Conservation (phyloP, 2,329 filamentous ascomycete species). For the Nemania sp. region DNA sequence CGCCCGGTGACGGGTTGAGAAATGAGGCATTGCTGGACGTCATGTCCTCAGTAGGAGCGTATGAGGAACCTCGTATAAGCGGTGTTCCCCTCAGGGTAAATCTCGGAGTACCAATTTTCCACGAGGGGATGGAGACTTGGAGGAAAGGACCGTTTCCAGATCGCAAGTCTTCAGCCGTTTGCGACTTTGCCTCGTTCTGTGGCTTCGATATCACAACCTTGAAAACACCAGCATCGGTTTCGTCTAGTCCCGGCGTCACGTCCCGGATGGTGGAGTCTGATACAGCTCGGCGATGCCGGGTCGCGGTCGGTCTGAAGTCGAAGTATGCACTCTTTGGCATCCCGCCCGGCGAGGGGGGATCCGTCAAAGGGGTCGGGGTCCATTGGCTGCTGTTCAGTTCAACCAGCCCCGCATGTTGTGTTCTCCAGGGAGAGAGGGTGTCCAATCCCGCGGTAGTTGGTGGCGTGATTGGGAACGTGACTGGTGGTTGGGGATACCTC, state of each 20-base stretch:
- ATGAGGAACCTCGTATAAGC: slow-evolving; percentile 79
- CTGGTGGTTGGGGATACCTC: slow-evolving; percentile 63
- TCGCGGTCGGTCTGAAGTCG: slow-evolving; percentile 30
- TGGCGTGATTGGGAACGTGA: slow-evolving; percentile 64
- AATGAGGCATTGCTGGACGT: slow-evolving; percentile 64
- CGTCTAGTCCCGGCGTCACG: slow-evolving; percentile 51
- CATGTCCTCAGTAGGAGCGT: slow-evolving; percentile 74
- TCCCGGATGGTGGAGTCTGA: slow-evolving; percentile 81
- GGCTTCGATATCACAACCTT: slow-evolving; percentile 81
- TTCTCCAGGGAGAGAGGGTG: slow-evolving; percentile 42
- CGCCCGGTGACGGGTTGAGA: slow-evolving; percentile 44
- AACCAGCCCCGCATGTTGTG: slow-evolving; percentile 39
- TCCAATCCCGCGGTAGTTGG: slow-evolving; percentile 63
- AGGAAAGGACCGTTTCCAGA: slow-evolving; percentile 57
- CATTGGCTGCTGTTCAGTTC: slow-evolving; percentile 47
- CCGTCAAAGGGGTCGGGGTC: slow-evolving; percentile 46
- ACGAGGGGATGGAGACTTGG: slow-evolving; percentile 80
- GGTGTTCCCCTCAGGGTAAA: slow-evolving; percentile 79
- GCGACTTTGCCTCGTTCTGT: slow-evolving; percentile 61
- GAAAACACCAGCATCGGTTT: slow-evolving; percentile 69
- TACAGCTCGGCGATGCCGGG: slow-evolving; percentile 63
- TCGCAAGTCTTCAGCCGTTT: slow-evolving; percentile 63
- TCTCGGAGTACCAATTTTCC: slow-evolving; percentile 78
- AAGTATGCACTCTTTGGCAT: slow-evolving; percentile 43
- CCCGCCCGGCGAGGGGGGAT: slow-evolving; percentile 37